Base-by-base conservation (phyloP, 1,284 basidiomycete genomes). In the Farysia itapuensis region DNA sequence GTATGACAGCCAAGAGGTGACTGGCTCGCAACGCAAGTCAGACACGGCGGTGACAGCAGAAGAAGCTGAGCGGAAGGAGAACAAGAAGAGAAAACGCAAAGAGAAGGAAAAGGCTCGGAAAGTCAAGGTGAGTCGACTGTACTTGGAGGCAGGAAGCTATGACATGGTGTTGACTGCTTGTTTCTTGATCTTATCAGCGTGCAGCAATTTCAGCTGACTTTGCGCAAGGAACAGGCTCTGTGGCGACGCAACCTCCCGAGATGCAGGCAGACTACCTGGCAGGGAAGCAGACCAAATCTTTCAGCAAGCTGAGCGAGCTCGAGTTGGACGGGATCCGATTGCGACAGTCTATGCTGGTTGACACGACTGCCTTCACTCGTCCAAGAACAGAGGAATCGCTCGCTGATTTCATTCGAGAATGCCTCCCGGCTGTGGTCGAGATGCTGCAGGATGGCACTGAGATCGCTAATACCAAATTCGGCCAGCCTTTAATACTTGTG, bases 261-360 rank as follows among this genome's bases (percentile, higher is more conserved):
- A 47, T 67, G 52, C 71, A 74, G 30, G 70, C 70, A 24, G 71
- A 74, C 58, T 72, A 64, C 29, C 37, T 74, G 4, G n/a, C 43
- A 4, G 30, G 53, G 21, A 59, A 64, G 31, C 64, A 68, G 40
- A 53, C 45, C 26, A 47, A 49, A 23, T 40, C 61, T 0, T 71
- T 63, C 28, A 28, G 56, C 32, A 70, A 72, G 33, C 40, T 68
- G 20, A 70, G 61, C 38, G 57, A 67, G 24, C 39, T 74, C 12
- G 70, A 74, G 39, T 37, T 74, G 5, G 64, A 71, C 24, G 70
- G 71, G 41, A 37, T 67, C 3, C 52, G 56, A 11, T 34, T 73
- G 16, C 25, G 34, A 16, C 50, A 68, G 24, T 20, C 23, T 6
- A 68, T 63, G 58, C 46, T 66, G 8, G 33, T 67, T 34, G 64